These are phyloP conservation scores for Paramecium octaurelia DNA, from an alignment of 73 alveolate genomes.

Conservation along the genomic window DNA sequence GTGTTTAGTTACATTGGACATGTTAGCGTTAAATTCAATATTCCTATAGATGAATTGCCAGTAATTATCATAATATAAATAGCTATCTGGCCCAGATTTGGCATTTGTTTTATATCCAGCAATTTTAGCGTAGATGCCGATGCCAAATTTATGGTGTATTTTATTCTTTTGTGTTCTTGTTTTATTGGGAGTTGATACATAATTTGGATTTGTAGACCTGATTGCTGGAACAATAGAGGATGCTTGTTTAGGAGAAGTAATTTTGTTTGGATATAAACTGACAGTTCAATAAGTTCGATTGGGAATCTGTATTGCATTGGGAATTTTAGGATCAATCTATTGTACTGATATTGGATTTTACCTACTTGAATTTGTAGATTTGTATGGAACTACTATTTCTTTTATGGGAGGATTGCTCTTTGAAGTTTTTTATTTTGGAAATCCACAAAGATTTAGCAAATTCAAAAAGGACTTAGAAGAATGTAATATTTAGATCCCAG, in stretches of 20 bases:
- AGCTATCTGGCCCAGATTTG: conserved; percentile 67
- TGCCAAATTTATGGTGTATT: conserved; percentile 62
- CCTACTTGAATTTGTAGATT: conserved; percentile 45
- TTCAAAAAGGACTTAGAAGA: neutral
- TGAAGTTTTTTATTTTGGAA: neutral
- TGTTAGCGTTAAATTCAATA: neutral
- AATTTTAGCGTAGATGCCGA: conserved; percentile 57
- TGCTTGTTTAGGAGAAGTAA: conserved; percentile 29
- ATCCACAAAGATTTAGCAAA: neutral
- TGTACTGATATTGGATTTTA: conserved; percentile 58
- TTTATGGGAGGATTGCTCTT: neutral
- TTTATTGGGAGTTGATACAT: conserved; percentile 56
- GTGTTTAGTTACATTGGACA: conserved; percentile 67
- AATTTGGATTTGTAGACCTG: conserved; percentile 56
- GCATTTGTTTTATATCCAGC: conserved; percentile 74
- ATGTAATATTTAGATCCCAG: neutral
- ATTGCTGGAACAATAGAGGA: conserved; percentile 59
- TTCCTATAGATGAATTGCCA: conserved; percentile 59
- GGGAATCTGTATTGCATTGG: neutral
- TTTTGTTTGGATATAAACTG: neutral
- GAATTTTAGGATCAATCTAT: conserved; percentile 25
- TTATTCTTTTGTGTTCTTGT: conserved; percentile 59
- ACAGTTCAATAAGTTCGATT: conserved; percentile 38
- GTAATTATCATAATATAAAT: neutral
- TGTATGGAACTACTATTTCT: conserved; percentile 24